These are phyloP conservation scores for Collybiopsis confluens DNA, from an alignment of 768 basidiomycete species.

Conservation along the genomic window DNA sequence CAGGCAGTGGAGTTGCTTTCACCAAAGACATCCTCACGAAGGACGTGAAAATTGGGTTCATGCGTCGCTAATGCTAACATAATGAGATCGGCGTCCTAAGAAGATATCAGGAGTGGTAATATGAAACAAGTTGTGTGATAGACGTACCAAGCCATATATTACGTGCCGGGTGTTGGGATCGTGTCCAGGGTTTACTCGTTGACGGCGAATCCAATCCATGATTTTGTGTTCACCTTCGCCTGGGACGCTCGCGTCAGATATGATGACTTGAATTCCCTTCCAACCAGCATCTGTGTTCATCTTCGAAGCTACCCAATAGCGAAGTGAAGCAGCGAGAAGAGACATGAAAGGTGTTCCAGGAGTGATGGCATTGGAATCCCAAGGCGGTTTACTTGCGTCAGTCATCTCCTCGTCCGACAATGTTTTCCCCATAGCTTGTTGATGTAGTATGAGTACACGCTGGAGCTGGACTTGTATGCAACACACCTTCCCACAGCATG, in stretches of 20 bases:
- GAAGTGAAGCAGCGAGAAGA: constrained; percentile 77
- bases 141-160: constrained; percentile 89
- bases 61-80: constrained; percentile 98
- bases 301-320: constrained; percentile 96
- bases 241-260: constrained; percentile 95
- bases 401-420: constrained; percentile 72
- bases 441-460: background rate
- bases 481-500: constrained; percentile 77
- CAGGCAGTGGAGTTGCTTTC: constrained; percentile 79
- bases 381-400: constrained; percentile 60
- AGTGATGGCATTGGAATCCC: constrained; percentile 99
- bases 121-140: no score
- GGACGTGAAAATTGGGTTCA: constrained; percentile 95
- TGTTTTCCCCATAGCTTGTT: constrained; percentile 86
- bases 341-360: constrained; percentile 99
- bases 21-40: constrained; percentile 96
- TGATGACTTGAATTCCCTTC: constrained; percentile 95
- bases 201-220: constrained; percentile 95
- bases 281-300: constrained; percentile 94
- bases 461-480: background rate
- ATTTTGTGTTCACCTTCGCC: constrained; percentile 99
- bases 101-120: no score
- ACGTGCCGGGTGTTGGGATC: constrained; percentile 95
- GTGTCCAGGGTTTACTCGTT: constrained; percentile 81
- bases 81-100: constrained; percentile 98